Percentiles rank a stretch among this genome's conserved stretches.
Evolutionary conservation across 2,329 filamentous ascomycete genomes (phyloP).

Genomic region (Amauroascus verrucosus): DNA sequence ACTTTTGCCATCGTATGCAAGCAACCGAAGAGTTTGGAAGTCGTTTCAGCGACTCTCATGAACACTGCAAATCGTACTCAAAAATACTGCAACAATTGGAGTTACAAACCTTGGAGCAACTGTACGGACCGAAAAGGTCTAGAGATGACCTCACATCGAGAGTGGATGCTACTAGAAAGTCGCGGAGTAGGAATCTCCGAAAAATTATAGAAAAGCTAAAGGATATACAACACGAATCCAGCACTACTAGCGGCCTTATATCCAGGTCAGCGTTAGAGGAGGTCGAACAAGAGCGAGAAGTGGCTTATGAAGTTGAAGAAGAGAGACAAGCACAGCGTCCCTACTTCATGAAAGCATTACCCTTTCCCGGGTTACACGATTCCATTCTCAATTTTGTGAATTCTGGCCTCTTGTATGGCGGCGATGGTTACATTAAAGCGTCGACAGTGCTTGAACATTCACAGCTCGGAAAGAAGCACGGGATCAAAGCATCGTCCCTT

Average conservation of each 20-base stretch:
- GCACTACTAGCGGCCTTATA: constrained; percentile 40
- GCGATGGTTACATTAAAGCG: constrained; percentile 1
- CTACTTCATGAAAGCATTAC: neutral
- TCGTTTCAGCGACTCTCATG: constrained; percentile 28
- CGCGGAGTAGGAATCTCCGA: neutral
- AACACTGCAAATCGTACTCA: constrained; percentile 35
- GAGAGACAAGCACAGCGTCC: constrained; percentile 9
- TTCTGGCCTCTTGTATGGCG: neutral
- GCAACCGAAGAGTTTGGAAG: constrained; percentile 32
- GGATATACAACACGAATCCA: constrained; percentile 26
- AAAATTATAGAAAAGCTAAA: constrained; percentile 12
- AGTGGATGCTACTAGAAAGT: too few species aligned
- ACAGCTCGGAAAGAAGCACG: constrained; percentile 21
- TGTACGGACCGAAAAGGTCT: neutral
- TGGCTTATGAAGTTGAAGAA: constrained; percentile 40
- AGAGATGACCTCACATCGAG: neutral
- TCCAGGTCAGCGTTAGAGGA: constrained; percentile 40
- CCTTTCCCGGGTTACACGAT: neutral
- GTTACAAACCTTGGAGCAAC: constrained; percentile 40
- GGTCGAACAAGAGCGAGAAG: constrained; percentile 48
- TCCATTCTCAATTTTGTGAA: constrained; percentile 2
- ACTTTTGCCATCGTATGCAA: constrained; percentile 50
- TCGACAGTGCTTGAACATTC: neutral
- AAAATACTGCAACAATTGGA: constrained; percentile 34
- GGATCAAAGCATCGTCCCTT: constrained; percentile 17